A percentile compares a stretch with the other conserved stretches of the same genome.
Evolutionary conservation across 257 asterid species (phyloP).

Genomic region (Salvia splendens): DNA sequence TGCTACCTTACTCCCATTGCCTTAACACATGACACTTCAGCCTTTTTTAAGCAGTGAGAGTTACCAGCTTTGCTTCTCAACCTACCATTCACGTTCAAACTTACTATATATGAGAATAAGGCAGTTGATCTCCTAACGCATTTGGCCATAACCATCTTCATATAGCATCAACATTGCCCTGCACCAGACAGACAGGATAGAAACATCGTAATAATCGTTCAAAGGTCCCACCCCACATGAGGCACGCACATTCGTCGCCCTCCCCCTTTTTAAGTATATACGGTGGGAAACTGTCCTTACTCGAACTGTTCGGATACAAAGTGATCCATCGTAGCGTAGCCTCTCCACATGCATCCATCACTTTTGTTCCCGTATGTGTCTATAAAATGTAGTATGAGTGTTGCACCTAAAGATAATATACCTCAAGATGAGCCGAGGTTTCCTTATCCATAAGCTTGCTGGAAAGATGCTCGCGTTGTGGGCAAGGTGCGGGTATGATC

Average conservation of each 20-base stretch:
- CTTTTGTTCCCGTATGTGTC: conserved; percentile 23
- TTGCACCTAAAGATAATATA: not conserved
- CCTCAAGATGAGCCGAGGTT: conserved; percentile 32
- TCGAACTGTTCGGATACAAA: conserved; percentile 25
- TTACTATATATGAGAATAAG: not conserved
- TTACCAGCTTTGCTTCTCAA: not conserved
- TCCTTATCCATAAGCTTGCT: conserved; percentile 32
- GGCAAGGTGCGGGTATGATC: not conserved
- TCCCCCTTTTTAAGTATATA: too few species aligned
- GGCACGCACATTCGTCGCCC: too few species aligned
- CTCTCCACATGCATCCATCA: conserved; percentile 27
- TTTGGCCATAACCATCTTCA: conserved; percentile 23
- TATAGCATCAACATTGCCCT: conserved; percentile 26
- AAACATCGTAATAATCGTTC: conserved; percentile 20
- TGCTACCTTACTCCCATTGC: too few species aligned
- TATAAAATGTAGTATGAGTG: conserved; percentile 31
- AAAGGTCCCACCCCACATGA: conserved; percentile 30
- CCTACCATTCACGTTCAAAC: not conserved
- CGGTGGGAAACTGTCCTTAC: conserved; percentile 26
- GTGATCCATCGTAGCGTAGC: conserved; percentile 34
- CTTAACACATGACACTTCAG: too few species aligned
- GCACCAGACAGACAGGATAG: conserved; percentile 31
- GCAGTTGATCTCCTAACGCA: not conserved
- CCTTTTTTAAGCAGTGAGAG: not conserved
- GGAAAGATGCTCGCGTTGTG: conserved; percentile 18